A percentile compares a stretch with the other conserved stretches of the same genome.
Evolutionary conservation across 768 basidiomycete genomes (phyloP).

Genomic region (Kwoniella sp.): DNA sequence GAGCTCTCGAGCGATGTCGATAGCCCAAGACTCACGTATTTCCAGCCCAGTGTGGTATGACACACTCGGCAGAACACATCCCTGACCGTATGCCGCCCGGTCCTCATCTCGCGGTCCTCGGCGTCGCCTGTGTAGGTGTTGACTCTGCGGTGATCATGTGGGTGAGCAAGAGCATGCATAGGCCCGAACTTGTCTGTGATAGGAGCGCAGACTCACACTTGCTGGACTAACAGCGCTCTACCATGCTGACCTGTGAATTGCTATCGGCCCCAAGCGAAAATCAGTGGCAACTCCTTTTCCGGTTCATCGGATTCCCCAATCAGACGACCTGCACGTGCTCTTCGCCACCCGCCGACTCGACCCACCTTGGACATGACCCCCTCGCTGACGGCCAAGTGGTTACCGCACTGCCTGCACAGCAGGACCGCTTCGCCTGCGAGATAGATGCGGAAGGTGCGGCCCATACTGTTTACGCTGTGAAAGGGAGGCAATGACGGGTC

Average conservation of each 20-base stretch:
- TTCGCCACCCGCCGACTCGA: conserved; percentile 3
- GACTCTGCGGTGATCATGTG: conserved; percentile 71
- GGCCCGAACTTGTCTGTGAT: not conserved
- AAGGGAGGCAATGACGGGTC: not conserved
- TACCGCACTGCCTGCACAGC: conserved; percentile 43
- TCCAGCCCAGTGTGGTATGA: conserved; percentile 83
- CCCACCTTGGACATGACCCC: conserved; percentile 40
- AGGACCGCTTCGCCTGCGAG: conserved; percentile 45
- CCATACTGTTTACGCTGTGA: conserved; percentile 25
- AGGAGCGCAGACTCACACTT: conserved; percentile 66
- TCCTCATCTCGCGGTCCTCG: conserved; percentile 91
- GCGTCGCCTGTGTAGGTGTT: conserved; percentile 87
- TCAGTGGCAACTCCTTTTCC: too few relatives aligned
- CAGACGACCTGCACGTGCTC: not conserved
- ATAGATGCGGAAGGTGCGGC: conserved; percentile 42
- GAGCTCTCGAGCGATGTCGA: too few relatives aligned
- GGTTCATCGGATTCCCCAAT: too few relatives aligned
- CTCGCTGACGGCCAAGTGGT: conserved; percentile 44
- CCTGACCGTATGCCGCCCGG: conserved; percentile 90
- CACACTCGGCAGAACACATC: conserved; percentile 95
- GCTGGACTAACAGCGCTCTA: conserved; percentile 87
- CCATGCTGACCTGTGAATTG: conserved; percentile 97
- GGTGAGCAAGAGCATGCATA: too few relatives aligned
- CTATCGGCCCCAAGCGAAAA: too few relatives aligned
- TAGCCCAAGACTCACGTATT: conserved; percentile 67